These are phyloP conservation scores for Coniochaeta ligniaria DNA, from an alignment of 2,329 filamentous ascomycete genomes.

Conservation along the genomic window DNA sequence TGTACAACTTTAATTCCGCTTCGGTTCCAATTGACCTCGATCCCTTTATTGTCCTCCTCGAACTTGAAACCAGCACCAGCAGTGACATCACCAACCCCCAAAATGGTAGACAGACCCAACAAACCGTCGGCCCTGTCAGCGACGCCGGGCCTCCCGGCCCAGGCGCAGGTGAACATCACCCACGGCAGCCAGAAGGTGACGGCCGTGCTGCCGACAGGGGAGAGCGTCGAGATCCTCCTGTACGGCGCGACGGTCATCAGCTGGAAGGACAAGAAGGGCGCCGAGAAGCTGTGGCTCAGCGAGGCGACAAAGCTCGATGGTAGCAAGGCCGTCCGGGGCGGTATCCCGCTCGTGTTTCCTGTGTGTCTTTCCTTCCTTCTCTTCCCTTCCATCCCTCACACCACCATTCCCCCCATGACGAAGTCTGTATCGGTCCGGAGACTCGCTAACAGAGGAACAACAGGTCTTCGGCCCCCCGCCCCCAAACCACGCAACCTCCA, in stretches of 20 bases:
- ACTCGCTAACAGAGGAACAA: background rate
- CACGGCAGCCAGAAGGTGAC: conserved; percentile 65
- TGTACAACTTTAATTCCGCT: background rate
- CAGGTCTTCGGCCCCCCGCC: conserved; percentile 77
- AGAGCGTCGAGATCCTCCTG: conserved; percentile 80
- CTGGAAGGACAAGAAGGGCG: conserved; percentile 76
- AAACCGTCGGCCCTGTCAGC: conserved; percentile 72
- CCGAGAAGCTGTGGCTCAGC: conserved; percentile 83
- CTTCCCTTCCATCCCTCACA: conserved; percentile 12
- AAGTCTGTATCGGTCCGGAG: no score
- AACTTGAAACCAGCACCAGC: background rate
- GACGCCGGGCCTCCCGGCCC: conserved; percentile 66
- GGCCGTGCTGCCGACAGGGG: conserved; percentile 78
- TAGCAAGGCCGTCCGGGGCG: conserved; percentile 81
- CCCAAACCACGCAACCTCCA: conserved; percentile 65
- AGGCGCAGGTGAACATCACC: conserved; percentile 66
- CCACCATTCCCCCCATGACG: no score
- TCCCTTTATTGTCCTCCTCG: background rate
- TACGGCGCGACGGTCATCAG: conserved; percentile 87
- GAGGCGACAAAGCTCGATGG: conserved; percentile 76
- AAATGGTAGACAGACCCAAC: conserved; percentile 77
- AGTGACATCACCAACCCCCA: conserved; percentile 27
- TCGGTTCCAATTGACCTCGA: background rate
- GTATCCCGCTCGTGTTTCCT: conserved; percentile 88
- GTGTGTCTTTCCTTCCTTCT: conserved; percentile 41